Percentiles rank a stretch among this genome's conserved stretches.
These are phyloP conservation scores for Datura wrightii DNA, from an alignment of 257 asterid genomes.

Conservation along the genomic window DNA sequence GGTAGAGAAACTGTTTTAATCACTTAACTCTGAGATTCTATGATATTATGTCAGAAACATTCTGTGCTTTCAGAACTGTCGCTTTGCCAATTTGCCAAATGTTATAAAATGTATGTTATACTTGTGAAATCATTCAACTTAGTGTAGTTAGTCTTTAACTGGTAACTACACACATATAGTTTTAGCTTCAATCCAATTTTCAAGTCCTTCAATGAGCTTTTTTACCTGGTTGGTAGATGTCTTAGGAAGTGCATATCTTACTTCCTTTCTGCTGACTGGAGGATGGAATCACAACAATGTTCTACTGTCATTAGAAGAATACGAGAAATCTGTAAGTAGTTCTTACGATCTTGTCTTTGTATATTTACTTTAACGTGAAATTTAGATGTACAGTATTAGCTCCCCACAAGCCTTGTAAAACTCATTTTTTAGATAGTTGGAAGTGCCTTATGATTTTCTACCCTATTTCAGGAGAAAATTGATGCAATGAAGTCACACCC, in stretches of 20 bases:
- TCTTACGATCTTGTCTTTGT: neutral
- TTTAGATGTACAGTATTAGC: neutral
- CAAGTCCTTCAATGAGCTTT: slow-evolving; percentile 19
- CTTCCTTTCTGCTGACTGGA: slow-evolving; percentile 78
- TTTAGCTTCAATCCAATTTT: too few relatives aligned
- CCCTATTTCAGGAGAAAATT: slow-evolving; percentile 73
- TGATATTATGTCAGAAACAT: too few relatives aligned
- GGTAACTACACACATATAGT: neutral
- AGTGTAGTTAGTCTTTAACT: neutral
- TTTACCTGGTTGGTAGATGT: slow-evolving; percentile 54
- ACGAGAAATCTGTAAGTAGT: slow-evolving; percentile 84
- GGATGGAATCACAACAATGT: slow-evolving; percentile 79
- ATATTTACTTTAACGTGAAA: too few relatives aligned
- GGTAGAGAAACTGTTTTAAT: too few relatives aligned
- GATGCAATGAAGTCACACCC: slow-evolving; percentile 70
- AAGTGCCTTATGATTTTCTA: neutral
- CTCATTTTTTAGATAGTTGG: neutral
- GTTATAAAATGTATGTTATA: too few relatives aligned
- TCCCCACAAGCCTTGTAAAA: too few relatives aligned
- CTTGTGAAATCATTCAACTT: neutral
- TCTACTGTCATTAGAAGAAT: slow-evolving; percentile 73
- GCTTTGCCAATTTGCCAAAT: too few relatives aligned
- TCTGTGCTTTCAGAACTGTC: too few relatives aligned
- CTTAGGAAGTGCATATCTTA: slow-evolving; percentile 83
- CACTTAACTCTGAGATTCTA: too few relatives aligned